Percentiles rank a stretch among this genome's conserved stretches.
phyloP scores from a whole-genome alignment of 1,139 yeast genomes.

The Taphrina confusa region DNA sequence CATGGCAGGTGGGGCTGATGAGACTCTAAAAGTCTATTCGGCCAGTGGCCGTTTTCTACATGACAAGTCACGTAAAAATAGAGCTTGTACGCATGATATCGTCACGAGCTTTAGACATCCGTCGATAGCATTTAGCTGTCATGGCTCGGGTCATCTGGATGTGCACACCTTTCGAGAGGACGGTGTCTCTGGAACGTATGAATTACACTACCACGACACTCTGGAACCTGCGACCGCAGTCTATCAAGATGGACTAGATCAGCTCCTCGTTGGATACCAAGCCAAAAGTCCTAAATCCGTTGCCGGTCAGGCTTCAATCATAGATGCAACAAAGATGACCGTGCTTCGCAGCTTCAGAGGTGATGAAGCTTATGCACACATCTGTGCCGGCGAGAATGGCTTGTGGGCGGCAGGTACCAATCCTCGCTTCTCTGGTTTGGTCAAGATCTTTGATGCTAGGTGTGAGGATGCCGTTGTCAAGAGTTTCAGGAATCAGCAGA shows the following conservation, averaged over 20 bases:
- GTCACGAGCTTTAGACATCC: not conserved
- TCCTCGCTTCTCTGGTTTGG: not conserved
- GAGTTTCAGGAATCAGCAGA: not conserved
- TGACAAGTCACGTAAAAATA: slow-evolving; percentile 4
- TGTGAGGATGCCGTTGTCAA: not conserved
- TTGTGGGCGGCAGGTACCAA: slow-evolving; percentile 3
- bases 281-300: not conserved
- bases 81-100: not conserved
- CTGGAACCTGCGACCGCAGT: not conserved
- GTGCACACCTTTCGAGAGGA: slow-evolving; percentile 3
- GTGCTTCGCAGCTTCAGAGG: not conserved
- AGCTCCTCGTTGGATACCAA: not conserved
- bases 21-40: slow-evolving; percentile 5
- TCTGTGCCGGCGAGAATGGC: not conserved
- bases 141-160: slow-evolving; percentile 4
- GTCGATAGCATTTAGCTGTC: not conserved
- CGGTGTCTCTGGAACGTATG: slow-evolving; percentile 1
- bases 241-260: not conserved
- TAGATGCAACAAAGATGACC: not conserved
- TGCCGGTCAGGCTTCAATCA: slow-evolving; percentile 1
- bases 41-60: slow-evolving; percentile 1
- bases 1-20: not conserved
- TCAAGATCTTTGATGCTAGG: not conserved
- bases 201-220: not conserved
- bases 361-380: slow-evolving; percentile 3